Evolutionary conservation across 441 rosid genomes (phyloP), one percentile per base, ranked within the genome.

Genomic region (Euphorbia neoarborescens): DNA sequence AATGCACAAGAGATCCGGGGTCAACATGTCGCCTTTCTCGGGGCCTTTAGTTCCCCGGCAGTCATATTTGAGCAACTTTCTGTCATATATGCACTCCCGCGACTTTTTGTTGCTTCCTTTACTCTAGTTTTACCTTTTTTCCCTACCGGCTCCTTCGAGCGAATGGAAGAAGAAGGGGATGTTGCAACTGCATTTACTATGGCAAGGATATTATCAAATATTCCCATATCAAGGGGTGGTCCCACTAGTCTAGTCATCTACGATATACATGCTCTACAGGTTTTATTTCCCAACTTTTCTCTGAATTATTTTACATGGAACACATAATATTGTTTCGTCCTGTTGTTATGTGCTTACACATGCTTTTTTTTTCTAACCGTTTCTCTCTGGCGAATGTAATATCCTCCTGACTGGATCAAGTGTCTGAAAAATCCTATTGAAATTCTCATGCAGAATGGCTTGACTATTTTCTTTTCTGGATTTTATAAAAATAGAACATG

Each of bases 151-250:
- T 90, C 97, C 70, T 92, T 94, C 46, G 99, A 94, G 84, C 85
- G 97, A 71, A 94, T 94, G 99, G 99, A 94, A 77, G 97, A 92
- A 73, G 99, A 94, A 83, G 99, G 99, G 44, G 98, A 94, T 76
- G 97, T 94, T 37, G 97, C 99, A 24, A 94, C 98, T 77, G 99
- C 97, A 4, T 92, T 94, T 78, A 90, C 99, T 76, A 87, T 94
- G 97, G 97, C 99, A 0, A 90, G 97, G 85, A 90, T 91, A 76
- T 80, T 94, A 50, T 94, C 99, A 4, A 90, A 94, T 65, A 90
- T 94, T 72, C 99, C 99, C 35, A 87, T 88, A 58, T 90, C 99
- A 67, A 84, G 99, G 73, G 99, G 99, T 71, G 99, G 97, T 68
- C 99, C 99, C 0, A 90, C 99, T 73, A 94, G 97, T 77, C 78